These are phyloP conservation scores for Coemansia sp. DNA, from an alignment of 192 early-diverging fungal species.

Conservation along the genomic window DNA sequence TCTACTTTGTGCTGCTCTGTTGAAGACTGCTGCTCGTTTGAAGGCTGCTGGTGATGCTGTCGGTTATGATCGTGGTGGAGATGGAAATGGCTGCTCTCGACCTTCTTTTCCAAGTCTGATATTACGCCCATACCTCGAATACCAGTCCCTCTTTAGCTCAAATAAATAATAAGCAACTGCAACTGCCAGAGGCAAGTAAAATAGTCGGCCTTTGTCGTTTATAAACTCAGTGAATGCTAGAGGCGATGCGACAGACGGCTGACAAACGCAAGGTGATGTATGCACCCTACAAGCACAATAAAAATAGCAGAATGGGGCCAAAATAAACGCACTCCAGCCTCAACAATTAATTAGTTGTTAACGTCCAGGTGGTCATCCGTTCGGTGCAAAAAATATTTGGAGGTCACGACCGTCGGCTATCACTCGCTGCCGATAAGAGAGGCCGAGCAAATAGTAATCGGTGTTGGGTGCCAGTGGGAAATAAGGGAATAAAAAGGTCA, in stretches of 20 bases:
- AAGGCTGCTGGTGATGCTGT: slow-evolving; percentile 8
- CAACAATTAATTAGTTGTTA: slow-evolving; percentile 1
- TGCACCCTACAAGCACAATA: slow-evolving; percentile 1
- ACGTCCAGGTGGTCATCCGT: background rate
- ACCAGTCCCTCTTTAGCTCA: background rate
- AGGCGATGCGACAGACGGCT: background rate
- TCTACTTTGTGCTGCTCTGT: background rate
- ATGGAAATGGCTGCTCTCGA: slow-evolving; percentile 21
- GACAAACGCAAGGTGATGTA: slow-evolving; percentile 4
- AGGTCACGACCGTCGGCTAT: background rate
- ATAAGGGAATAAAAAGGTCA: slow-evolving; percentile 1
- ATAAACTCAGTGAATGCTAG: background rate
- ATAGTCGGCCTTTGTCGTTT: background rate
- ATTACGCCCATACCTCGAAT: slow-evolving; percentile 37
- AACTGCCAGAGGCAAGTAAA: background rate
- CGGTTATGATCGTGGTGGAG: slow-evolving; percentile 21
- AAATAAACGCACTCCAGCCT: background rate
- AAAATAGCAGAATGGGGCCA: background rate
- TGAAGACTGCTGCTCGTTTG: background rate
- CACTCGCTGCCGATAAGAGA: background rate
- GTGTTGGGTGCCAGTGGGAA: background rate
- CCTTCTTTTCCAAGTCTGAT: slow-evolving; percentile 28
- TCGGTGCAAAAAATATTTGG: background rate
- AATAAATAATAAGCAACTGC: background rate
- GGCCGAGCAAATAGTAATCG: background rate